Evolutionary conservation across 805 yeast species (phyloP).

Genomic region (Wickerhamomyces mucosus): DNA sequence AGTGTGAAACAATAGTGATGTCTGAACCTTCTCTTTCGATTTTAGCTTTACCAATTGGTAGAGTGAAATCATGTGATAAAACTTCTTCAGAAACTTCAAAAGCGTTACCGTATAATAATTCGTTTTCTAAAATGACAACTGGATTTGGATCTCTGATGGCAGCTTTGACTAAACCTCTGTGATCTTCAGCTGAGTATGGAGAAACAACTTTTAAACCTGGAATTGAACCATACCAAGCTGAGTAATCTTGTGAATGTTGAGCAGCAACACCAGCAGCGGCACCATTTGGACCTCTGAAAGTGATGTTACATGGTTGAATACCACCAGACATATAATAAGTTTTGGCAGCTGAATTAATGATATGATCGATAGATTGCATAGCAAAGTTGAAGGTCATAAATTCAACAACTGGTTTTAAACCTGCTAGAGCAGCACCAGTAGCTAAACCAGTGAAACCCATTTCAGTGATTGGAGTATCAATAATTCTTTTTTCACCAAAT

Average conservation of each 20-base stretch:
- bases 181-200: constrained; percentile 93
- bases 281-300: constrained; percentile 99
- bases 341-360: constrained; percentile 97
- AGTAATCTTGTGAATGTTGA: constrained; percentile 96
- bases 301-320: constrained; percentile 91
- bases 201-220: constrained; percentile 97
- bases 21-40: constrained; percentile 91
- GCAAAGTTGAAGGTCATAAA: constrained; percentile 99
- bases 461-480: constrained; percentile 96
- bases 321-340: constrained; percentile 99
- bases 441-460: constrained; percentile 97
- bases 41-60: constrained; percentile 95
- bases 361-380: constrained; percentile 98
- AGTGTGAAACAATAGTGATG: constrained; percentile 80
- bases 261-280: constrained; percentile 99
- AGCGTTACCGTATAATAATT: constrained; percentile 84
- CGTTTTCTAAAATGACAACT: constrained; percentile 92
- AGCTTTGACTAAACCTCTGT: constrained; percentile 91
- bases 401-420: constrained; percentile 92
- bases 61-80: constrained; percentile 74
- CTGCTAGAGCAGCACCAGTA: constrained; percentile 74
- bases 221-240: constrained; percentile 96
- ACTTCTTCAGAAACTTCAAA: constrained; percentile 88
- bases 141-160: constrained; percentile 99
- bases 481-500: constrained; percentile 60